Conservation (phyloP, 257 asterid species). For the Nicotiana noctiflora region DNA sequence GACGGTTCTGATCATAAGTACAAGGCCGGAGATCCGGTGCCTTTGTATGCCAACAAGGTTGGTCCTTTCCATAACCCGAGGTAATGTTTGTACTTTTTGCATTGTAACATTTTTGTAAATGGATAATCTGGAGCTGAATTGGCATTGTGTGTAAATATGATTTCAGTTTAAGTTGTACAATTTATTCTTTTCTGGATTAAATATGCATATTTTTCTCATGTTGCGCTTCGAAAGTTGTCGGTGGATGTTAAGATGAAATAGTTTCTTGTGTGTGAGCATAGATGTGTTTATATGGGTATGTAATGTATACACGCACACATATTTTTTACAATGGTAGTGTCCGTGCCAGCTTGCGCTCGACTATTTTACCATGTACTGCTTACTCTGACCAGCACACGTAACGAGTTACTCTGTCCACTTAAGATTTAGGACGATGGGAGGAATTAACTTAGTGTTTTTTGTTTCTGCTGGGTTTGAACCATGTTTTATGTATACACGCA, state of each 20-base stretch:
- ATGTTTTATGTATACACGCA: too few relatives aligned
- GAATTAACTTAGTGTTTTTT: too few relatives aligned
- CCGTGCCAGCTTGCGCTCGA: too few relatives aligned
- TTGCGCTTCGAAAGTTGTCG: neutral
- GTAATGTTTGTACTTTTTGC: constrained; percentile 15
- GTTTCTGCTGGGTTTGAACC: too few relatives aligned
- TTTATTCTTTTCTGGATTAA: neutral
- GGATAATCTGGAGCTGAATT: neutral
- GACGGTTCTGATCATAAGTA: constrained; percentile 77
- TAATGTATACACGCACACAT: too few relatives aligned
- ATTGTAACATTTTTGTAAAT: neutral
- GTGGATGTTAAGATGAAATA: neutral
- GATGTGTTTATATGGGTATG: neutral
- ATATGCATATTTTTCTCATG: neutral
- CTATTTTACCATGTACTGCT: too few relatives aligned
- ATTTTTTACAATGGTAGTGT: too few relatives aligned
- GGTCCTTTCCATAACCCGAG: constrained; percentile 93
- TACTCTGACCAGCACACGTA: too few relatives aligned
- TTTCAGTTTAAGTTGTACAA: neutral
- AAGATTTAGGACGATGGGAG: too few relatives aligned
- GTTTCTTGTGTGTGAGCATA: neutral
- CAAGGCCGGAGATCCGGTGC: constrained; percentile 63
- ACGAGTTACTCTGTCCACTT: too few relatives aligned
- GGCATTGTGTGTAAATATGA: neutral
- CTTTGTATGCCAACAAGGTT: constrained; percentile 80